Evolutionary conservation across 2,329 filamentous ascomycete genomes (phyloP).

Genomic region (Arthrobotrys conoides): DNA sequence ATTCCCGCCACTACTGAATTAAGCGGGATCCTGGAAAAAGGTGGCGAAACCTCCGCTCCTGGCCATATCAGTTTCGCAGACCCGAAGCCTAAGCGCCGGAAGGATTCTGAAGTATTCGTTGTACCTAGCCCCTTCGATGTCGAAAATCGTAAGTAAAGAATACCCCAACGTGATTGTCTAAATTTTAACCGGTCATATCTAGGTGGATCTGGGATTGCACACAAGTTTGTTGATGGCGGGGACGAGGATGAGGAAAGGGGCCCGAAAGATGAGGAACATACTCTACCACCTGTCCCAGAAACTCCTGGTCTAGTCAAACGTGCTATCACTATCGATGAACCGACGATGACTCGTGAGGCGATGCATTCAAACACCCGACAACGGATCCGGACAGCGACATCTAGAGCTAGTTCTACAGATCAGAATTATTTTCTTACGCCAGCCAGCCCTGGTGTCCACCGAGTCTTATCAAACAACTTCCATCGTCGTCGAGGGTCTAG

Average conservation of each 20-base stretch:
- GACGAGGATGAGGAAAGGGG: conserved; percentile 41
- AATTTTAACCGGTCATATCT: not conserved
- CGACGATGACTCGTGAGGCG: conserved; percentile 65
- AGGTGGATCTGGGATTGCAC: conserved; percentile 52
- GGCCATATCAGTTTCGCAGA: conserved; percentile 55
- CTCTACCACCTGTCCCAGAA: conserved; percentile 58
- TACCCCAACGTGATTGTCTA: not conserved
- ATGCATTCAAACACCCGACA: conserved; percentile 40
- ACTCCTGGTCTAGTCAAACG: conserved; percentile 61
- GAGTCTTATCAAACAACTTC: conserved; percentile 62
- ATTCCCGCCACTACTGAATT: conserved; percentile 34
- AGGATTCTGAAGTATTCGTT: conserved; percentile 49
- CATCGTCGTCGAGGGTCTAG: conserved; percentile 67
- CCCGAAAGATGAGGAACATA: conserved; percentile 40
- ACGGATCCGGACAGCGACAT: conserved; percentile 26
- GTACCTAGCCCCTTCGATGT: conserved; percentile 53
- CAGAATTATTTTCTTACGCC: conserved; percentile 38
- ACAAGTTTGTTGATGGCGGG: conserved; percentile 28
- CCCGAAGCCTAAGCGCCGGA: conserved; percentile 38
- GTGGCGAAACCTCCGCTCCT: conserved; percentile 23
- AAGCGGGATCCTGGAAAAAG: conserved; percentile 51
- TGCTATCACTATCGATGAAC: conserved; percentile 70
- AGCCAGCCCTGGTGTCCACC: conserved; percentile 51
- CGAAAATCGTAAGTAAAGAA: conserved; percentile 45
- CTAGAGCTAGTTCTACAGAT: conserved; percentile 39